A percentile compares a stretch with the other conserved stretches of the same genome.
phyloP scores from a whole-genome alignment of 306 rosid genomes.

The Quercus robur region DNA sequence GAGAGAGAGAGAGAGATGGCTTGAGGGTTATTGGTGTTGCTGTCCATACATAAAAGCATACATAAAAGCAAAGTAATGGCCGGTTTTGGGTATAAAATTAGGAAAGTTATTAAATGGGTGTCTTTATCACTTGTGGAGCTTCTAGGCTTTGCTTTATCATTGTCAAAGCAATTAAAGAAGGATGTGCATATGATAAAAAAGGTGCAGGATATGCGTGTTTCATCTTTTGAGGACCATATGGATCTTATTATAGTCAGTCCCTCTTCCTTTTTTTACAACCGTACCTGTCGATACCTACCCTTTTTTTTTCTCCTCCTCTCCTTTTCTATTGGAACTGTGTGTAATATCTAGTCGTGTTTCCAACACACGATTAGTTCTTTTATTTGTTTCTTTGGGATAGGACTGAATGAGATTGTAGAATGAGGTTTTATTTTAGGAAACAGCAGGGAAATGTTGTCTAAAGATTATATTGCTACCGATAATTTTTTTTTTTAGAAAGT shows the following conservation, averaged over 20 bases:
- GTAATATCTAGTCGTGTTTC: neutral
- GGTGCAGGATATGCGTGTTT: neutral
- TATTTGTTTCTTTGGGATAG: neutral
- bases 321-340: neutral
- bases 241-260: neutral
- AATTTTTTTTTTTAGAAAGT: no score
- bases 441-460: neutral
- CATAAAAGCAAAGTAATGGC: neutral
- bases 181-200: neutral
- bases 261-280: neutral
- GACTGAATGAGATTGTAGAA: no score
- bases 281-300: neutral
- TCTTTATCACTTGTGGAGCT: neutral
- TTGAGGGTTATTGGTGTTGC: neutral
- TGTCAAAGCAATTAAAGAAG: neutral
- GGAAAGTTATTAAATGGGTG: neutral
- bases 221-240: neutral
- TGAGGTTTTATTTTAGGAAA: neutral
- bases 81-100: neutral
- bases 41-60: neutral
- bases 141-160: neutral
- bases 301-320: neutral
- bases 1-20: neutral
- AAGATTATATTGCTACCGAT: no score
- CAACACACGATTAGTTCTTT: neutral